Evolutionary conservation across 495 filamentous ascomycete genomes (phyloP), one percentile per base, ranked within the genome.

Genomic region (Talaromyces thailandensis): DNA sequence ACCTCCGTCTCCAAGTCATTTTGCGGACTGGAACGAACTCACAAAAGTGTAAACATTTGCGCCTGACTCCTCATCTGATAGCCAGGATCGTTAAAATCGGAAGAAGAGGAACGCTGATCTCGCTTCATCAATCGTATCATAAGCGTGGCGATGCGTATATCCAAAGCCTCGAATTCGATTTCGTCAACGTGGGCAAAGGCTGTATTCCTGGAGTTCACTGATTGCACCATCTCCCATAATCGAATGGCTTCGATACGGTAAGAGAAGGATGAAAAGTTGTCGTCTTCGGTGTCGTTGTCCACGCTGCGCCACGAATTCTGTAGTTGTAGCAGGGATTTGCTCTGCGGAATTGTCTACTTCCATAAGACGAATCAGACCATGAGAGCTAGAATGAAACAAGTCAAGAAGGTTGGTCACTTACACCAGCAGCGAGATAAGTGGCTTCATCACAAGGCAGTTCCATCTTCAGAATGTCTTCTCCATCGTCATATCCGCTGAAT

Each of bases 141-240:
- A 80, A 88, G 89, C 69, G 88, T 89, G 6, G 82, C 83, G 24
- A 92, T 80, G 52, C 81, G 77, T 3, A 83, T 76, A 67, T 93
- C 88, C 63, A 87, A 76, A 37, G 81, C 79, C 55, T 72, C 64
- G n/a, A 69, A 61, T 43, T 43, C 37, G 37, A 43, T 43, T 5
- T 68, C 68, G 11, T 43, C 37, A 7, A 61, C 18, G 5, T 64
- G 50, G 16, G 50, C 1, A 37, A 64, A 25, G n/a, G 37, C 37
- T n/a, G 37, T 43, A 18, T 18, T 43, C 37, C 16, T 43, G 6
- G 14, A 18, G 11, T 67, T 69, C 25, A 85, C 74, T 48, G 81
- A 76, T 67, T 92, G 79, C 60, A 92, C 83, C 63, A 81, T 79
- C 3, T 86, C 88, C 1, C 92, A 75, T 53, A 86, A 88, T 16